These are phyloP conservation scores for Parasarocladium wereldwijsianum DNA, from an alignment of 2,329 filamentous ascomycete genomes.

Conservation along the genomic window DNA sequence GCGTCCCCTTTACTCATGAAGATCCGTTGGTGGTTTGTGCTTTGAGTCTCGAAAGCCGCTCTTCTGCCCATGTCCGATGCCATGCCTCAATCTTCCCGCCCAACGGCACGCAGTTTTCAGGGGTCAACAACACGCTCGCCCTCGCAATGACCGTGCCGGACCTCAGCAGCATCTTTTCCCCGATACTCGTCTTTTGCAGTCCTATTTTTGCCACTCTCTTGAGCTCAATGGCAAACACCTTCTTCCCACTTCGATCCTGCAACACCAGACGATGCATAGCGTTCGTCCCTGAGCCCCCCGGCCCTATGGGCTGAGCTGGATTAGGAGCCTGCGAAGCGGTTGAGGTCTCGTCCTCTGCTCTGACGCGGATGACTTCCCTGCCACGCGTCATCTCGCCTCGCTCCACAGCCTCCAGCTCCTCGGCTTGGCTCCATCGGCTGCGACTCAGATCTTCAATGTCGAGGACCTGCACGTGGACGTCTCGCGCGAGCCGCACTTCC, in stretches of 20 bases:
- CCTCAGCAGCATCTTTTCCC: slow-evolving; percentile 65
- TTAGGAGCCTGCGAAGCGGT: too few relatives aligned
- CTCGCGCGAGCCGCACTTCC: slow-evolving; percentile 40
- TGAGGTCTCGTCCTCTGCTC: slow-evolving; percentile 26
- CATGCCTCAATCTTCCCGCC: slow-evolving; percentile 76
- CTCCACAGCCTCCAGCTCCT: slow-evolving; percentile 60
- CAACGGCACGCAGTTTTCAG: slow-evolving; percentile 52
- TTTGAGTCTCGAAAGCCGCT: slow-evolving; percentile 54
- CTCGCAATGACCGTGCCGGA: slow-evolving; percentile 52
- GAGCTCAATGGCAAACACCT: slow-evolving; percentile 60
- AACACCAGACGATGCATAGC: slow-evolving; percentile 69
- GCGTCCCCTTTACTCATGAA: too few relatives aligned
- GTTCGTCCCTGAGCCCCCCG: slow-evolving; percentile 12
- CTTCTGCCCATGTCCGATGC: slow-evolving; percentile 64
- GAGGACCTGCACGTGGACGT: slow-evolving; percentile 67
- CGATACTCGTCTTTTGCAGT: slow-evolving; percentile 53
- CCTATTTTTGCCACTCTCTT: slow-evolving; percentile 48
- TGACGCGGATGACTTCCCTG: slow-evolving; percentile 65
- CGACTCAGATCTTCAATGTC: slow-evolving; percentile 72
- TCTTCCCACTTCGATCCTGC: slow-evolving; percentile 61
- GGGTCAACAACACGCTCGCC: slow-evolving; percentile 66
- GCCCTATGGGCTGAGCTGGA: too few relatives aligned
- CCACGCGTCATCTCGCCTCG: slow-evolving; percentile 63
- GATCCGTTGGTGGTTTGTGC: slow-evolving; percentile 33
- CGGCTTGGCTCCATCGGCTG: slow-evolving; percentile 76